Evolutionary conservation across 805 yeast species (phyloP).

Genomic region (Yamadazyma endophytica): DNA sequence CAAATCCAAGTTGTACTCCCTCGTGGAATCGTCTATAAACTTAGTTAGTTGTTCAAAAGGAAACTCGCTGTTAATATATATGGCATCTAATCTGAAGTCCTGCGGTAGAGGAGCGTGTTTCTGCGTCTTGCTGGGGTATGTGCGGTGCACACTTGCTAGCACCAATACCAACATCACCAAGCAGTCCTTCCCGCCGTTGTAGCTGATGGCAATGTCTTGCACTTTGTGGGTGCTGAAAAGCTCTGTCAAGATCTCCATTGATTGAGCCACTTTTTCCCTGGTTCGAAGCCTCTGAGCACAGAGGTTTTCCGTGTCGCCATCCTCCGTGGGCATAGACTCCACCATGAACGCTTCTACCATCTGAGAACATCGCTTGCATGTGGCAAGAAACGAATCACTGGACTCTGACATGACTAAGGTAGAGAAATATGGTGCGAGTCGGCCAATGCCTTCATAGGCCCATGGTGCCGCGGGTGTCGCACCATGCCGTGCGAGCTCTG

Average conservation of each 20-base stretch:
- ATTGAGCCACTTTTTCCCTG: conserved; percentile 23
- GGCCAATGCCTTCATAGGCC: no score
- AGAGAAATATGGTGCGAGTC: no score
- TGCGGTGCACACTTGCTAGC: conserved; percentile 44
- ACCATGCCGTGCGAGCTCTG: no score
- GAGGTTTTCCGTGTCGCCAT: no score
- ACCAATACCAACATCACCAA: conserved; percentile 78
- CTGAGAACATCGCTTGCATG: no score
- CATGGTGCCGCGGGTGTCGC: no score
- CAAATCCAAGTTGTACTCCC: conserved; percentile 51
- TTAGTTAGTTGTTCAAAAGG: conserved; percentile 68
- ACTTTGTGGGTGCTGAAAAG: conserved; percentile 25
- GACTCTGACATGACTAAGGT: no score
- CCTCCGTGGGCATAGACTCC: no score
- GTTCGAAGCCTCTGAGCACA: no score
- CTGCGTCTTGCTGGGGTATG: conserved; percentile 5
- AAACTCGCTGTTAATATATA: conserved; percentile 70
- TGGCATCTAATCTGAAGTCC: conserved; percentile 46
- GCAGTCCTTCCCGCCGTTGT: conserved; percentile 97
- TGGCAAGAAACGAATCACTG: no score
- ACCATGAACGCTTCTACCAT: no score
- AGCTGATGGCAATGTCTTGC: conserved; percentile 71
- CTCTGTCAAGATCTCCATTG: conserved; percentile 22
- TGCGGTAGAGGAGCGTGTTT: conserved; percentile 15
- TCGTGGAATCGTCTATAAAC: conserved; percentile 57